Conservation (phyloP, 768 basidiomycete genomes). For the Pleurotus pulmonarius region DNA sequence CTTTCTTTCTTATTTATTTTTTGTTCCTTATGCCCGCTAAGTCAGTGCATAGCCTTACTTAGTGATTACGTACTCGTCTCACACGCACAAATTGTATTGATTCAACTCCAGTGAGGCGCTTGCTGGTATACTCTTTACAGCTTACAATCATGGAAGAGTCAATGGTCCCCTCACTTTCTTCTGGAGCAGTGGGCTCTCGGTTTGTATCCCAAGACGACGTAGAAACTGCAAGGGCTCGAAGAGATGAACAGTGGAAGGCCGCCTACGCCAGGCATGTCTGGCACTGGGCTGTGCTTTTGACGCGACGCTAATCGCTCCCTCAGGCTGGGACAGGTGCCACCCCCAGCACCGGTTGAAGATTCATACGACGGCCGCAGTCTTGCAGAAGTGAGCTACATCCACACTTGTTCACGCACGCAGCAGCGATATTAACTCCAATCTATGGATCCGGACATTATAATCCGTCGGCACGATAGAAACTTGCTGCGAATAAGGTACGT, state of each 20-base stretch:
- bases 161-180: constrained; percentile 66
- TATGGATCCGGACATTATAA: constrained; percentile 36
- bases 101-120: neutral
- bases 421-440: constrained; percentile 42
- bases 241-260: constrained; percentile 87
- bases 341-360: constrained; percentile 71
- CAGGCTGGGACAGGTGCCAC: constrained; percentile 84
- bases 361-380: constrained; percentile 81
- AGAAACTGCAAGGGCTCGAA: constrained; percentile 63
- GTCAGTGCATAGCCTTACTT: no score
- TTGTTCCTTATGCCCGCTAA: no score
- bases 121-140: neutral
- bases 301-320: constrained; percentile 4
- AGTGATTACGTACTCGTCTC: no score
- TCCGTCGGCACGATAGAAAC: constrained; percentile 53
- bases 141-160: constrained; percentile 50
- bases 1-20: neutral
- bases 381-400: constrained; percentile 68
- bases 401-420: constrained; percentile 1
- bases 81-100: neutral
- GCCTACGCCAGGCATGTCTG: constrained; percentile 70
- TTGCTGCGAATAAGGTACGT: constrained; percentile 81
- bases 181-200: constrained; percentile 74
- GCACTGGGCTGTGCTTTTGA: constrained; percentile 7
- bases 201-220: constrained; percentile 81